Conservation (phyloP, 805 yeast genomes). For the Ogataea philodendri region DNA sequence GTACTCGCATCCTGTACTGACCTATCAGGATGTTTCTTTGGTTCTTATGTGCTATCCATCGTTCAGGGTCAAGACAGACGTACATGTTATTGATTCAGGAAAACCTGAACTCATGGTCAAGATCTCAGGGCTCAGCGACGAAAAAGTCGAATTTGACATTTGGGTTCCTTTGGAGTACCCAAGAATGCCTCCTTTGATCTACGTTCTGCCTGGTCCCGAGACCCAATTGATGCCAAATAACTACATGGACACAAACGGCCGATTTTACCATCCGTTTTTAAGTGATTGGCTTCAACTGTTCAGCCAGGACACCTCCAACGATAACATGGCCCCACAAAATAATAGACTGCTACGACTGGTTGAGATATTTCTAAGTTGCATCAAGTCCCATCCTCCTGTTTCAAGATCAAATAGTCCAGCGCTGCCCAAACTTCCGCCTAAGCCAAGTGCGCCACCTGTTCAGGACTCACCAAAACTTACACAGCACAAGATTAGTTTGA, state of each 20-base stretch:
- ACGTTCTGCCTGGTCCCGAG: conserved; percentile 47
- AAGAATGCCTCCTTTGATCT: conserved; percentile 60
- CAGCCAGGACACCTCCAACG: conserved; percentile 25
- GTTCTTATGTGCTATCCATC: conserved; percentile 50
- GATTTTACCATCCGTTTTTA: conserved; percentile 65
- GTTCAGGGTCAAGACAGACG: conserved; percentile 68
- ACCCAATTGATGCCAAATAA: conserved; percentile 56
- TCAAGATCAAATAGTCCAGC: conserved; percentile 2
- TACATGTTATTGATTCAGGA: conserved; percentile 59
- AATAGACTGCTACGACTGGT: conserved; percentile 30
- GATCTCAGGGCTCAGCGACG: conserved; percentile 56
- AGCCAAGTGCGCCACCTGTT: conserved; percentile 8
- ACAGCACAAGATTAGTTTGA: conserved; percentile 7
- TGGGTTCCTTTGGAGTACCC: conserved; percentile 83
- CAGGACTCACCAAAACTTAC: conserved; percentile 9
- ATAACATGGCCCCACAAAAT: conserved; percentile 24
- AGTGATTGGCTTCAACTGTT: conserved; percentile 48
- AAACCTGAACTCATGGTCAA: conserved; percentile 56
- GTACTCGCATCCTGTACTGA: conserved; percentile 54
- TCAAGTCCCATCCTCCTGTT: conserved; percentile 20
- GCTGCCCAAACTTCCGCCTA: conserved; percentile 9
- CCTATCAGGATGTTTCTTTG: conserved; percentile 62
- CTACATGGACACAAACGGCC: conserved; percentile 68
- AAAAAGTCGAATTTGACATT: conserved; percentile 58
- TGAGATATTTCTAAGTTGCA: conserved; percentile 19